Evolutionary conservation across 2,329 filamentous ascomycete species (phyloP).

Genomic region (Claviceps digitariae): DNA sequence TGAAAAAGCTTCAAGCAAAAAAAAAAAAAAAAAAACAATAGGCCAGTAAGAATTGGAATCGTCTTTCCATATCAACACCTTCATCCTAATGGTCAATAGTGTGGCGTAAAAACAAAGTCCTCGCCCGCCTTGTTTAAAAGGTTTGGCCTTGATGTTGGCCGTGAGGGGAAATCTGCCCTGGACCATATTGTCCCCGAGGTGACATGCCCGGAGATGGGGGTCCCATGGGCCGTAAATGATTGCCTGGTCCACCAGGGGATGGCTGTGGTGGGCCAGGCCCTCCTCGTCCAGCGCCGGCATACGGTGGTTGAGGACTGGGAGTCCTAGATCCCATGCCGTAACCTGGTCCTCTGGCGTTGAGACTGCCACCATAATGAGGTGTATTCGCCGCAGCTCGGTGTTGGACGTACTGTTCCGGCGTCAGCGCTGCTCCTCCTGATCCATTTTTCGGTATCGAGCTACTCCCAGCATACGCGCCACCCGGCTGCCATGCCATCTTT

Average conservation of each 20-base stretch:
- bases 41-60: background rate
- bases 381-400: constrained; percentile 50
- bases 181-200: constrained; percentile 18
- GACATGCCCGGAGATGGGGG: constrained; percentile 15
- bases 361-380: constrained; percentile 42
- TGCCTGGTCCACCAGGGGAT: constrained; percentile 12
- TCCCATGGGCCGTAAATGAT: constrained; percentile 21
- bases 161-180: constrained; percentile 10
- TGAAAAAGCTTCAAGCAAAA: background rate
- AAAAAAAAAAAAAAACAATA: background rate
- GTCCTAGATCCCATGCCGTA: constrained; percentile 11
- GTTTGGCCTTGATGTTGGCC: constrained; percentile 24
- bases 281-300: constrained; percentile 13
- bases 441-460: constrained; percentile 13
- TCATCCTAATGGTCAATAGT: background rate
- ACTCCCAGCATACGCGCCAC: constrained; percentile 36
- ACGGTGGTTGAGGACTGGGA: constrained; percentile 16
- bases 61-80: background rate
- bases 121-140: constrained; percentile 13
- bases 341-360: constrained; percentile 34
- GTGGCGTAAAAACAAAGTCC: background rate
- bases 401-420: constrained; percentile 72
- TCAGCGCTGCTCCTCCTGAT: constrained; percentile 34
- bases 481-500: constrained; percentile 70
- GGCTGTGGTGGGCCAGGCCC: constrained; percentile 9